Base-by-base conservation (phyloP, 164 flowering plant species). In the Umbilicus rupestris region DNA sequence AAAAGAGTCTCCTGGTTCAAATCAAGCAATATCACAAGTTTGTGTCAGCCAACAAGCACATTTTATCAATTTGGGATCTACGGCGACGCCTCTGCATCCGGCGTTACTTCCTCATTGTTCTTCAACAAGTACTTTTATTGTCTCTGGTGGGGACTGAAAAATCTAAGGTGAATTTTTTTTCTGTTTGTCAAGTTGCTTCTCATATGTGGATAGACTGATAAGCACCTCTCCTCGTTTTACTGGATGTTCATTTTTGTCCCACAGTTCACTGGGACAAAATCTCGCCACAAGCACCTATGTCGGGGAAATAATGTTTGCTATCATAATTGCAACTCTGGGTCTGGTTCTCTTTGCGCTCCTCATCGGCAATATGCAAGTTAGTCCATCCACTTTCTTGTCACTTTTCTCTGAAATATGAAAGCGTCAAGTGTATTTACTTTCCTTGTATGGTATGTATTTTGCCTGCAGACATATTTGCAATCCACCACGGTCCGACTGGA, bases 291-390 rank as follows among this genome's bases (percentile, higher is more conserved):
- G 86, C 81, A 89, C 88, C 35, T 82, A 80, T 22, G 77, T 87
- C 26, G 94, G 94, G 35, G 99, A 95, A 79, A 92, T 85, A 58
- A 68, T 73, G 26, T 92, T 89, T 67, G 90, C 97, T 44, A 87
- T 89, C 67, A 75, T 92, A 12, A 68, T 89, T 24, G 92, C 94
- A 0, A 84, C 83, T 35, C 77, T 95, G 52, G 99, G 99, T 2
- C 68, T 95, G 69, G 92, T 94, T 45, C 89, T 95, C 62, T 90
- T 95, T 65, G 97, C 84, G 14, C 72, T 90, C 78, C 89, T 95
- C 28, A 92, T 95, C 35, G 99, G 96, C 12, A 92, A 92, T 73
- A 88, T 92, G 97, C 97, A 94, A 73, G 99, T 94, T 66, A 78
- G 86, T 69, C 39, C 63, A 50, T 22, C 47, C 26, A 16, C 7